Evolutionary conservation across 2,329 filamentous ascomycete genomes (phyloP), one percentile per base, ranked within the genome.

Genomic region (Apiospora phragmitis): DNA sequence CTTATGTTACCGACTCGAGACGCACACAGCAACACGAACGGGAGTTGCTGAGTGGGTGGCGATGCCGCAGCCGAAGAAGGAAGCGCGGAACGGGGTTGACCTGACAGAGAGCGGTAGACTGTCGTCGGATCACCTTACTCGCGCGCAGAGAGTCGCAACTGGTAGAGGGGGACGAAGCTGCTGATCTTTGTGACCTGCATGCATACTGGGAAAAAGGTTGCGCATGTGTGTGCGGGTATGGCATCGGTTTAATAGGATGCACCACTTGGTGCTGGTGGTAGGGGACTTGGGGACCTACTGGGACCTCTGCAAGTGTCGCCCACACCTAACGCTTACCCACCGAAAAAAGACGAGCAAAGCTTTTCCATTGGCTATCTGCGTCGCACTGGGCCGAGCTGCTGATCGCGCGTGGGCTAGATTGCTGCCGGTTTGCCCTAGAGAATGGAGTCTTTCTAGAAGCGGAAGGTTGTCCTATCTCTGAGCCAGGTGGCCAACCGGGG

Each of bases 391-490:
- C 75, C 76, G 74, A 73, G 72, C 74, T 26, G 38, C 65, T 67
- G 65, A 42, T 42, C 65, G 65, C 38, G 65, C 38, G 74, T 73
- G 74, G 75, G 71, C 73, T 75, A 75, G 71, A 71, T 55, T 62
- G 55, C 55, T 38, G 55, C 55, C 55, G 55, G 74, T 68, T 70
- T 70, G 72, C 74, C 72, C 76, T 78, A 77, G 68, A 69, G 70
- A 70, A 74, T 75, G 76, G 75, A 75, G 72, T 65, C 72, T 71
- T 78, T 76, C 77, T 77, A 72, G 74, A 78, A 77, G 71, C 67
- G 77, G 78, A 79, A 79, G 78, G 78, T 75, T 74, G 69, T 67
- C 75, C 73, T 75, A 75, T 76, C 74, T 72, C 72, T 73, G 51
- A 71, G 67, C 72, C 51, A 49, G 62, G 66, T 67, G 41, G 38